phyloP scores from a whole-genome alignment of 495 filamentous ascomycete species.

The Aspergillus sclerotiicarbonarius region DNA sequence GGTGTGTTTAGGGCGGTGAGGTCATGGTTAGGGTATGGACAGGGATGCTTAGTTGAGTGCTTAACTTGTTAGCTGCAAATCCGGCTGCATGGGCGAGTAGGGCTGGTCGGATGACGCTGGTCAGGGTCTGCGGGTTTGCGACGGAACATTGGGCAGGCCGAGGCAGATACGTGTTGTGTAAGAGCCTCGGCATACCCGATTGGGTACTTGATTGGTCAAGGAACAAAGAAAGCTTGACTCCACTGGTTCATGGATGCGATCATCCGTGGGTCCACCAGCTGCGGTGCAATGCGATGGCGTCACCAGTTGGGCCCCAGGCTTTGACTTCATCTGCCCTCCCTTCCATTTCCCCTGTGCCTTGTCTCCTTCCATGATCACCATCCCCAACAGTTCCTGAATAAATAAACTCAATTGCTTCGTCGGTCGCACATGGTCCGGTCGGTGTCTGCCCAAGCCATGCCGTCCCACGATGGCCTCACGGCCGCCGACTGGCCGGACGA shows the following conservation, averaged over 20 bases:
- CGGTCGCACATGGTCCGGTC: not conserved
- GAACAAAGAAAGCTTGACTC: not conserved
- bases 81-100: too few relatives aligned
- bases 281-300: not conserved
- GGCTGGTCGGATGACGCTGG: not conserved
- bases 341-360: not conserved
- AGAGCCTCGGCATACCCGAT: too few relatives aligned
- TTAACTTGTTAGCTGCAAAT: too few relatives aligned
- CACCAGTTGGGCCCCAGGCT: not conserved
- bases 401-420: not conserved
- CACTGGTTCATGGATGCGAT: not conserved
- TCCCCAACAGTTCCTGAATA: not conserved
- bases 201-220: not conserved
- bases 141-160: not conserved
- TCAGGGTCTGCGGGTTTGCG: not conserved
- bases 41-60: not conserved
- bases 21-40: not conserved
- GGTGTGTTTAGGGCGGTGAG: not conserved
- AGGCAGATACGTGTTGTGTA: not conserved
- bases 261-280: not conserved
- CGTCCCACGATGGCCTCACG: constrained; percentile 2
- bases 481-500: constrained; percentile 11
- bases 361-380: not conserved
- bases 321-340: not conserved
- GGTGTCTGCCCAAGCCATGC: not conserved